A percentile compares a stretch with the other conserved stretches of the same genome.
These are phyloP conservation scores for Prunus fruticosa DNA, from an alignment of 306 rosid genomes.

Conservation along the genomic window DNA sequence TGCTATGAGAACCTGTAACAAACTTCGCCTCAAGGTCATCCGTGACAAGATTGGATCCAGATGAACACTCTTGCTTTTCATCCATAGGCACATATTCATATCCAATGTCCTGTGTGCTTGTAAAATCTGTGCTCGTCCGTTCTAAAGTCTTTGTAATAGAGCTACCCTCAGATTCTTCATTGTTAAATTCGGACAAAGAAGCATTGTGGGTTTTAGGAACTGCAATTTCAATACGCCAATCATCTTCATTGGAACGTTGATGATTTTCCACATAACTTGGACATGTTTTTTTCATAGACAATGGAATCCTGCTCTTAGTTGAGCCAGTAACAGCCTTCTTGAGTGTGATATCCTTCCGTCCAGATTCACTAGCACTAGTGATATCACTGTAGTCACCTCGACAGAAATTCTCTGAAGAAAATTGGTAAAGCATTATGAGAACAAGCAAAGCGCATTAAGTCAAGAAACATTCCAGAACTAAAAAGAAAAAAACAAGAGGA, in stretches of 20 bases:
- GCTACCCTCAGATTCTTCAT: slow-evolving; percentile 78
- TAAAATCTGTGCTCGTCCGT: slow-evolving; percentile 54
- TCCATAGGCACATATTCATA: slow-evolving; percentile 70
- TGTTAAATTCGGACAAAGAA: slow-evolving; percentile 39
- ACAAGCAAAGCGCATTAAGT: background rate
- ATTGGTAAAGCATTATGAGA: slow-evolving; percentile 6
- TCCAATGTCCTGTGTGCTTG: slow-evolving; percentile 54
- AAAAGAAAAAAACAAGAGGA: background rate
- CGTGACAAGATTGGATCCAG: slow-evolving; percentile 52
- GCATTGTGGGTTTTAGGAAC: slow-evolving; percentile 44
- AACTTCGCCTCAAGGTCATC: slow-evolving; percentile 51
- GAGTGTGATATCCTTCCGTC: slow-evolving; percentile 41
- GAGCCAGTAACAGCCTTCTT: slow-evolving; percentile 42
- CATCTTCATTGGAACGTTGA: slow-evolving; percentile 49
- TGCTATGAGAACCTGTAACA: slow-evolving; percentile 46
- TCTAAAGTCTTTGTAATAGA: slow-evolving; percentile 68
- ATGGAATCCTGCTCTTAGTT: slow-evolving; percentile 45
- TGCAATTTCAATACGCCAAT: slow-evolving; percentile 78
- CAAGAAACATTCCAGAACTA: background rate
- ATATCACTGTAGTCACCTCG: slow-evolving; percentile 64
- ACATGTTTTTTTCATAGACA: slow-evolving; percentile 49
- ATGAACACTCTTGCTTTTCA: slow-evolving; percentile 78
- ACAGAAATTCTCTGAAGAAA: slow-evolving; percentile 53
- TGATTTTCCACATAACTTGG: slow-evolving; percentile 42
- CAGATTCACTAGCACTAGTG: slow-evolving; percentile 54